Base-by-base conservation (phyloP, 495 filamentous ascomycete species). In the Oidiodendron maius region DNA sequence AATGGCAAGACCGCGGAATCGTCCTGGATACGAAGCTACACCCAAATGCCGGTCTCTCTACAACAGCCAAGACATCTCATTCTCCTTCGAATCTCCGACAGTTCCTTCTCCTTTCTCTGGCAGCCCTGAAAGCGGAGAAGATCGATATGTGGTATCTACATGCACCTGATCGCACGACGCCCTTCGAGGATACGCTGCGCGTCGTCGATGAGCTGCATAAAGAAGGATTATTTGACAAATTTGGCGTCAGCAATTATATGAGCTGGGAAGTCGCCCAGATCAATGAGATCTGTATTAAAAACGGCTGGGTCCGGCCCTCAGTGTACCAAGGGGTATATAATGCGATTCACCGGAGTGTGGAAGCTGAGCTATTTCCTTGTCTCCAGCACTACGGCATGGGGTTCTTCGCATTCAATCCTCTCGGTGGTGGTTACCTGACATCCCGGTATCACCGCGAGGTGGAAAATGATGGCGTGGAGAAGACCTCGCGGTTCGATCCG, bases 281-380 rank as follows among this genome's bases (percentile, higher is more conserved):
- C 24, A 65, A 63, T 42, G 67, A 77, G 53, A 60, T 75, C 0
- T 75, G 71, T 23, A 59, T 63, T 10, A 32, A 52, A 12, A 64
- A 76, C 34, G 69, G 68, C 23, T 84, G 77, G 75, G 71, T 81
- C 44, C 74, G 75, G 28, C 79, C 80, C 0, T 71, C 69, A n/a
- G 80, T 80, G 18, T 84, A 78, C 59, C 80, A 83, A 52, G 81
- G 75, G 21, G 70, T 80, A 53, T 84, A 84, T 60, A 82, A 85
- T 62, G 74, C 78, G 12, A 71, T 85, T 8, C 77, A 71, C 28
- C 70, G 77, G n/a, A 55, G 58, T 17, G 64, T 73, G 4, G 75
- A 79, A 53, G 60, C 61, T 5, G 70, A 74, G 46, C 61, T 80
- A 20, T 64, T 80, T 34, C 72, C 74, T 12, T 75, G 69, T 50